Evolutionary conservation across 805 yeast species (phyloP), one percentile per base, ranked within the genome.

Genomic region (Kuraishia floccosa): DNA sequence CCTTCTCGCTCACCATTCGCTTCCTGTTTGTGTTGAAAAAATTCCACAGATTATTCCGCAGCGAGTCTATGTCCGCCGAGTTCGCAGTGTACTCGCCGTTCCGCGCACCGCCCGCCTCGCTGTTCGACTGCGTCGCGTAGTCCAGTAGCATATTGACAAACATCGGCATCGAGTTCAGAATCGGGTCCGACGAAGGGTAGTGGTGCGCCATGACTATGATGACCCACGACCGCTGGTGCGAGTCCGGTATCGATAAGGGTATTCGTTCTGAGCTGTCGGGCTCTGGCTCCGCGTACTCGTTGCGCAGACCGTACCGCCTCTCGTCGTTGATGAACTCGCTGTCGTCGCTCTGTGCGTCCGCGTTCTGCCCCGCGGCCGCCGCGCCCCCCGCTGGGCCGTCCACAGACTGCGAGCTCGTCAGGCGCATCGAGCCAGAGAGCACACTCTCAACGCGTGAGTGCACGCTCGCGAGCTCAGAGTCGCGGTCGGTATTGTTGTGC

Each of bases 201-300:
- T 65, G 50, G 25, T 75, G 76, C 1, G 79, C 79, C 53, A 72
- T 61, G 6, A 73, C 76, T 30, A 70, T 69, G 16, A 74, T 68
- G n/a, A 72, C 63, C 81, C 80, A 73, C 1, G 75, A 65, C 18
- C 72, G 52, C 24, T 58, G 56, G 5, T 15, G 17, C 6, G 28
- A 19, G 5, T n/a, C n/a, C 11, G 10, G 23, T 21, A 9, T 9
- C 10, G 11, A 21, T 9, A 21, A 21, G 10, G 23, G 23, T 21
- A 11, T 21, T 11, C 9, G 11, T 9, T 21, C 10, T 11, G 11
- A 11, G 26, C 12, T 9, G 12, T 12, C 11, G 7, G 7, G 7
- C 11, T 9, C 26, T 12, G 14, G 12, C 6, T 12, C 18, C 16
- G 6, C 18, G n/a, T 25, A 17, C 10, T 26, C 28, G 12, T 26